phyloP scores from a whole-genome alignment of 345 rosid genomes.

The Diplotaxis tenuifolia region DNA sequence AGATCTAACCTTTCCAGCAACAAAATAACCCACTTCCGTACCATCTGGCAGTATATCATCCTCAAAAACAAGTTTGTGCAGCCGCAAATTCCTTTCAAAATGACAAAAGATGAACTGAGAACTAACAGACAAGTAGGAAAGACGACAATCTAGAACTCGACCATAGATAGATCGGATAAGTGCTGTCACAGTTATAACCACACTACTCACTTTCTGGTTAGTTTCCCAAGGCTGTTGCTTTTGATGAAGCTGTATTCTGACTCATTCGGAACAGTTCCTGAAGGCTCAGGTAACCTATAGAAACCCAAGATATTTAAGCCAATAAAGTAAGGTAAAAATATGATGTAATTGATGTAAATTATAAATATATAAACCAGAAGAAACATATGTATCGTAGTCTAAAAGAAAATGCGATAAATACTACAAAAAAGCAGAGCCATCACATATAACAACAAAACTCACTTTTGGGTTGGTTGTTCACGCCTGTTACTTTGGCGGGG shows the following conservation, averaged over 20 bases:
- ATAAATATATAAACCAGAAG: background rate
- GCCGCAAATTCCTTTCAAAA: conserved; percentile 66
- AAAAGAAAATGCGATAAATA: conserved; percentile 5
- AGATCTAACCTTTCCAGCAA: conserved; percentile 71
- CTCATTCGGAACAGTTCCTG: conserved; percentile 37
- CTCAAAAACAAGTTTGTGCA: conserved; percentile 88
- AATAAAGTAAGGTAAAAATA: background rate
- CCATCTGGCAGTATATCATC: conserved; percentile 84
- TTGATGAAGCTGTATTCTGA: conserved; percentile 41
- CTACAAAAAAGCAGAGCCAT: conserved; percentile 1
- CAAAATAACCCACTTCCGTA: conserved; percentile 80
- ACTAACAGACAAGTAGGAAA: background rate
- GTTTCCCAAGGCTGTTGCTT: conserved; percentile 58
- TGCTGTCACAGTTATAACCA: background rate
- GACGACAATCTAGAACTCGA: background rate
- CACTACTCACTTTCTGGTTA: conserved; percentile 71
- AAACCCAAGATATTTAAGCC: background rate
- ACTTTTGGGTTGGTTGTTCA: conserved; percentile 23
- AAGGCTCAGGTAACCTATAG: conserved; percentile 52
- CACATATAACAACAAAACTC: conserved; percentile 24
- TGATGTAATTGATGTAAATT: background rate
- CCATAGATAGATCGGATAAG: background rate
- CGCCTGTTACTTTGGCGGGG: conserved; percentile 24
- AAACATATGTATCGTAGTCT: no score
- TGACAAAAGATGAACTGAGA: conserved; percentile 8